phyloP scores from a whole-genome alignment of 2,329 filamentous ascomycete species.

The Chaetomiaceae sp. region DNA sequence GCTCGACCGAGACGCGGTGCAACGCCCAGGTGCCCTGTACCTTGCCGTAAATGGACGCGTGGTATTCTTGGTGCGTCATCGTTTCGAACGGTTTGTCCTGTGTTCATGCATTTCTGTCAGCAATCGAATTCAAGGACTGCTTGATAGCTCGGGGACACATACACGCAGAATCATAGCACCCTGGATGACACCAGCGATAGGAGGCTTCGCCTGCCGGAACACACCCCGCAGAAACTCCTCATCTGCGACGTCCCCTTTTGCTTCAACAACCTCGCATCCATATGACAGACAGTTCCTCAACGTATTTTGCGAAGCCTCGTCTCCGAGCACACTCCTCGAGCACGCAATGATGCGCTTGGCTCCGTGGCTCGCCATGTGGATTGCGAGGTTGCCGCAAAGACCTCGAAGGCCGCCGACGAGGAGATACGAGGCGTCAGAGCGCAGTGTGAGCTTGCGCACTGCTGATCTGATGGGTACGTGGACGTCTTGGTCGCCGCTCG shows the following conservation, averaged over 20 bases:
- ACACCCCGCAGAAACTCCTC: neutral
- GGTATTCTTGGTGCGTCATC: slow-evolving; percentile 1
- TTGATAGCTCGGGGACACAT: neutral
- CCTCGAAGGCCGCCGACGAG: slow-evolving; percentile 36
- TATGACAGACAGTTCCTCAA: slow-evolving; percentile 17
- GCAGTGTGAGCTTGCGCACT: slow-evolving; percentile 18
- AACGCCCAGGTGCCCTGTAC: neutral
- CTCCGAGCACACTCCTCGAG: slow-evolving; percentile 29
- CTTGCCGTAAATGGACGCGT: neutral
- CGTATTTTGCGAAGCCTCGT: slow-evolving; percentile 27
- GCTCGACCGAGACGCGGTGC: neutral
- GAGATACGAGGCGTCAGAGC: slow-evolving; percentile 30
- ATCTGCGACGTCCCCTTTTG: neutral
- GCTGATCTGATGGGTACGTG: slow-evolving; percentile 25
- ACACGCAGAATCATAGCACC: slow-evolving; percentile 1
- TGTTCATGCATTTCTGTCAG: neutral
- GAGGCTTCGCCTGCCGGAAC: neutral
- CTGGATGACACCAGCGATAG: neutral
- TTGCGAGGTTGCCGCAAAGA: slow-evolving; percentile 32
- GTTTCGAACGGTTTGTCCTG: neutral
- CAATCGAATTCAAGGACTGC: neutral
- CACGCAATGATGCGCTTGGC: slow-evolving; percentile 31
- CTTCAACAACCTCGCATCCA: slow-evolving; percentile 19
- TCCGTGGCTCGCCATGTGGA: slow-evolving; percentile 31
- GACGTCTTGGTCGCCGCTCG: slow-evolving; percentile 17